Percentiles rank a stretch among this genome's conserved stretches.
These are phyloP conservation scores for Podospora pseudocomata DNA, from an alignment of 495 filamentous ascomycete genomes.

Conservation along the genomic window DNA sequence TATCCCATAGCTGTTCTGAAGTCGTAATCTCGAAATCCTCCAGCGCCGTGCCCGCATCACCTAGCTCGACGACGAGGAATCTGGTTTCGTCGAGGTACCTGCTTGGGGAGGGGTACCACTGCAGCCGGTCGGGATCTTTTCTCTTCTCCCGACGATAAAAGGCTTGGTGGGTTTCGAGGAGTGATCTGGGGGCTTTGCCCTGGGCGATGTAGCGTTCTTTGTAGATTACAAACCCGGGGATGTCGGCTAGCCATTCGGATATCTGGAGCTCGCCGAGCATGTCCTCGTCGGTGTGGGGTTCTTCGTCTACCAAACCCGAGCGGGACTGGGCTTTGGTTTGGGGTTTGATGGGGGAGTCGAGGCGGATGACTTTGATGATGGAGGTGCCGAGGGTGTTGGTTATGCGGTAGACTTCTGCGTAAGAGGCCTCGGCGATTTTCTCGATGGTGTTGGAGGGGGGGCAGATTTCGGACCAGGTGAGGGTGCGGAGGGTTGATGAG, in stretches of 20 bases:
- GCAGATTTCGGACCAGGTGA: constrained; percentile 53
- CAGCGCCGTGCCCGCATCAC: constrained; percentile 76
- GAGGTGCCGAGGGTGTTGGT: constrained; percentile 45
- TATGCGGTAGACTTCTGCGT: constrained; percentile 64
- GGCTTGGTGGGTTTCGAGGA: constrained; percentile 59
- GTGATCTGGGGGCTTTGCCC: constrained; percentile 60
- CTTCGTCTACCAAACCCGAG: constrained; percentile 46
- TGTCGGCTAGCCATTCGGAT: constrained; percentile 68
- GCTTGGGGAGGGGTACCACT: constrained; percentile 61
- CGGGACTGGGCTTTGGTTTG: constrained; percentile 46
- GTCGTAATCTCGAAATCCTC: constrained; percentile 57
- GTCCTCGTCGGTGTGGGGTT: constrained; percentile 43
- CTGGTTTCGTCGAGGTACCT: constrained; percentile 63
- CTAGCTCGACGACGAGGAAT: constrained; percentile 83
- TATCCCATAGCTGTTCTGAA: constrained; percentile 69
- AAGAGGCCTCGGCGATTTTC: constrained; percentile 69
- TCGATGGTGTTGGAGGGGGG: constrained; percentile 45
- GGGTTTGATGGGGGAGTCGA: constrained; percentile 45
- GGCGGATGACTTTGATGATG: constrained; percentile 53
- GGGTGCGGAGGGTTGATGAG: constrained; percentile 28
- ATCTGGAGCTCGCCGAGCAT: constrained; percentile 62
- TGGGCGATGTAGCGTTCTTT: constrained; percentile 70
- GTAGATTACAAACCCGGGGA: constrained; percentile 92
- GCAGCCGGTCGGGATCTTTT: constrained; percentile 54
- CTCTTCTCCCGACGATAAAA: constrained; percentile 61